A percentile compares a stretch with the other conserved stretches of the same genome.
phyloP scores from a whole-genome alignment of 768 basidiomycete genomes.

The Kwoniella sp. region DNA sequence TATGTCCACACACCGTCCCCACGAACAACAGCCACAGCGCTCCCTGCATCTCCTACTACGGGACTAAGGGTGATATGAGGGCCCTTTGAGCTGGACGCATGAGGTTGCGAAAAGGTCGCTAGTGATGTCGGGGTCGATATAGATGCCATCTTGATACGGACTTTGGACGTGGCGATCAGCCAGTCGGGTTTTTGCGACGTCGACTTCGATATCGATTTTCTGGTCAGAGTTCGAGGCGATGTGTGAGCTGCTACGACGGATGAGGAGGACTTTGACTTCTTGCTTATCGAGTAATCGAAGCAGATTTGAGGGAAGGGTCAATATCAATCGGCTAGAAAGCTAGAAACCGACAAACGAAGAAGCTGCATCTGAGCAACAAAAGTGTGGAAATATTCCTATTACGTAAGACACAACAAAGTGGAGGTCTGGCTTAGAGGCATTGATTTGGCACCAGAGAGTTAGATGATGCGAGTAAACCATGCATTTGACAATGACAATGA shows the following conservation, averaged over 20 bases:
- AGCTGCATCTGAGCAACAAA: background rate
- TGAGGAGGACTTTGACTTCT: no score
- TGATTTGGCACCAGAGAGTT: no score
- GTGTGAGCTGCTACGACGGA: no score
- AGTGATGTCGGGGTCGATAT: slow-evolving; percentile 47
- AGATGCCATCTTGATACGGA: slow-evolving; percentile 27
- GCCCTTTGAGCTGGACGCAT: slow-evolving; percentile 43
- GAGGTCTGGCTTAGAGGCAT: background rate
- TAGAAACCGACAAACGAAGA: background rate
- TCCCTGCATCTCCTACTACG: slow-evolving; percentile 34
- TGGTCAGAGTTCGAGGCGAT: no score
- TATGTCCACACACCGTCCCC: slow-evolving; percentile 56
- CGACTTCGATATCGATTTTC: no score
- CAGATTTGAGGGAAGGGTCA: no score
- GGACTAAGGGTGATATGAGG: slow-evolving; percentile 43
- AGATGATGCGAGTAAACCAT: background rate
- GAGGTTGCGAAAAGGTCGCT: slow-evolving; percentile 48
- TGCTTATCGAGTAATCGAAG: no score
- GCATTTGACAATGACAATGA: background rate
- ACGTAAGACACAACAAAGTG: slow-evolving; percentile 14
- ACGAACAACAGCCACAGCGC: slow-evolving; percentile 52
- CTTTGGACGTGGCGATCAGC: no score
- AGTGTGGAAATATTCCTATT: slow-evolving; percentile 16
- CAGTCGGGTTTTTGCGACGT: no score
- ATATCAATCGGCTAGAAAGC: no score